Conservation (phyloP, 1,139 yeast species). For the Debaryomyces udenii region DNA sequence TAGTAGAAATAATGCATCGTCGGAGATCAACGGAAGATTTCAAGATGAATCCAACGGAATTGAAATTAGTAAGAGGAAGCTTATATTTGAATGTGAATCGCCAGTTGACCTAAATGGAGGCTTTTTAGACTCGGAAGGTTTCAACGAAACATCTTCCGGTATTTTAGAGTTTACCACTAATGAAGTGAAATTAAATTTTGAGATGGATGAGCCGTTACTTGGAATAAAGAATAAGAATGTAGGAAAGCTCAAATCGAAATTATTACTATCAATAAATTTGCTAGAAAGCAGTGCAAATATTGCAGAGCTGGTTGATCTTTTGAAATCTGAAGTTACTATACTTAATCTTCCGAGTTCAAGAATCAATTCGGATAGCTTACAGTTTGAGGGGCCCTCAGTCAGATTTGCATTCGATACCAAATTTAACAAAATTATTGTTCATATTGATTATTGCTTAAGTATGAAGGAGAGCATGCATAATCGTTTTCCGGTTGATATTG, state of each 20-base stretch:
- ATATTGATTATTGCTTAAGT: conserved; percentile 15
- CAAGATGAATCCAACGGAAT: conserved; percentile 11
- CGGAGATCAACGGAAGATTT: not conserved
- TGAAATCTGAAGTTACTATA: conserved; percentile 18
- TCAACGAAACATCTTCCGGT: not conserved
- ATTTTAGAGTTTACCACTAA: conserved; percentile 10
- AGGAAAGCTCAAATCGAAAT: conserved; percentile 18
- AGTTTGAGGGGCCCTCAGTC: conserved; percentile 13
- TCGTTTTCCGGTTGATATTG: conserved; percentile 14
- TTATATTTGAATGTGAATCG: conserved; percentile 8
- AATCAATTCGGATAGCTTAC: conserved; percentile 16
- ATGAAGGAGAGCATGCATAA: conserved; percentile 20
- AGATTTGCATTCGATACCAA: conserved; percentile 14
- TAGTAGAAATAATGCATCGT: conserved; percentile 6
- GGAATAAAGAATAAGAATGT: conserved; percentile 17
- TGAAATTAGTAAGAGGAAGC: conserved; percentile 8
- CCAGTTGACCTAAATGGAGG: conserved; percentile 10
- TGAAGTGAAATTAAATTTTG: conserved; percentile 14
- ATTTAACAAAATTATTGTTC: conserved; percentile 11
- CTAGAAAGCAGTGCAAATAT: not conserved
- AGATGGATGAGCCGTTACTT: conserved; percentile 13
- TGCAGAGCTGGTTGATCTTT: not conserved
- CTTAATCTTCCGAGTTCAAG: conserved; percentile 17
- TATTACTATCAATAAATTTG: conserved; percentile 18
- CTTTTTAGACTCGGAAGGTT: conserved; percentile 1